phyloP scores from a whole-genome alignment of 2,329 filamentous ascomycete species.

The Rhinocladiella mackenziei region DNA sequence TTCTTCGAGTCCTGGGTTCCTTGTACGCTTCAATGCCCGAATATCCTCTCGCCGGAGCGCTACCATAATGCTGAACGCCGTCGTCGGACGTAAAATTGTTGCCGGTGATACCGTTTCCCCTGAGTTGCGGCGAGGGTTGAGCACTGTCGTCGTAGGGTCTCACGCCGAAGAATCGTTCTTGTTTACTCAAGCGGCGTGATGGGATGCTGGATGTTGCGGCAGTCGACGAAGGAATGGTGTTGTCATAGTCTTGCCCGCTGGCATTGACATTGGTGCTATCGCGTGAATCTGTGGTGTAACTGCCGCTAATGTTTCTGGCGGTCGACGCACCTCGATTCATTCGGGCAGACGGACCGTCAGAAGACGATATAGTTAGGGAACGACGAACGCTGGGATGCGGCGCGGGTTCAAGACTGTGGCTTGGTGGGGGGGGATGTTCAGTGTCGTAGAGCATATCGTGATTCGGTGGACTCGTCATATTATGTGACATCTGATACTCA shows the following conservation, averaged over 20 bases:
- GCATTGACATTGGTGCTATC: too few relatives aligned
- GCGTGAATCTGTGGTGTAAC: slow-evolving; percentile 1
- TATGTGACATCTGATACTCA: slow-evolving; percentile 10
- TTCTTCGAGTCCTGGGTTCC: slow-evolving; percentile 30
- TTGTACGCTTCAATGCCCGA: slow-evolving; percentile 34
- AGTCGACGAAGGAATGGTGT: not conserved
- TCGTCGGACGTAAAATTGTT: slow-evolving; percentile 11
- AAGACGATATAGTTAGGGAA: slow-evolving; percentile 19
- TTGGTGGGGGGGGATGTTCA: slow-evolving; percentile 16
- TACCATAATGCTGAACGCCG: not conserved
- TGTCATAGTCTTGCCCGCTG: too few relatives aligned
- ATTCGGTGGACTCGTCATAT: slow-evolving; percentile 12
- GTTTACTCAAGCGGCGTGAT: slow-evolving; percentile 24
- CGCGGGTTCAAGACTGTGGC: slow-evolving; percentile 16
- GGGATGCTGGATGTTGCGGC: not conserved
- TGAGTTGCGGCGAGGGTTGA: slow-evolving; percentile 12
- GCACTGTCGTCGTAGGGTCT: slow-evolving; percentile 11
- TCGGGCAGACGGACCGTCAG: slow-evolving; percentile 1
- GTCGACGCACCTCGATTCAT: not conserved
- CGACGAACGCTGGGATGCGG: slow-evolving; percentile 14
- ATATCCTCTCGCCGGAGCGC: slow-evolving; percentile 27
- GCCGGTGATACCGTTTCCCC: slow-evolving; percentile 26
- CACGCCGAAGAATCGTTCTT: slow-evolving; percentile 26
- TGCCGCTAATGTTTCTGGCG: slow-evolving; percentile 5
- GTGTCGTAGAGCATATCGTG: slow-evolving; percentile 27